Conservation (phyloP, 345 rosid species). For the Nephelium lappaceum region DNA sequence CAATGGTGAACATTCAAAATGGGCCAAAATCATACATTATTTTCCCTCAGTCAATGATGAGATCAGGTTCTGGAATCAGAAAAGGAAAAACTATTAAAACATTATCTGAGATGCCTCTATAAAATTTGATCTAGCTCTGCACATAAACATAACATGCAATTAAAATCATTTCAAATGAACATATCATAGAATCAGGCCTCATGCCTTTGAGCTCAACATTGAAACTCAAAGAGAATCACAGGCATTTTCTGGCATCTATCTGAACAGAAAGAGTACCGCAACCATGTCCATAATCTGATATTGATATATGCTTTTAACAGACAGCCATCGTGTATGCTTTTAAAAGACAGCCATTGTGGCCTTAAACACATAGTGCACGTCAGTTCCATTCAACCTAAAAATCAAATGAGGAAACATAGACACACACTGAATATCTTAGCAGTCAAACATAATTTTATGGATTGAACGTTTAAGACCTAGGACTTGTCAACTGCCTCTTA, state of each 20-base stretch:
- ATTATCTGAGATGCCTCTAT: neutral
- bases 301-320: neutral
- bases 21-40: neutral
- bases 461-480: neutral
- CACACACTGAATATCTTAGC: neutral
- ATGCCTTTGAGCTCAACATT: neutral
- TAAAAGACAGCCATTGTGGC: too few relatives aligned
- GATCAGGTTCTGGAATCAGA: neutral
- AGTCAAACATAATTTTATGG: neutral
- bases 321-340: neutral
- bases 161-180: conserved; percentile 3
- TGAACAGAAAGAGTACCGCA: neutral
- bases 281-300: neutral
- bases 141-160: neutral
- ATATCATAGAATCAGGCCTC: neutral
- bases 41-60: neutral
- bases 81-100: neutral
- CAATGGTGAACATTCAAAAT: neutral
- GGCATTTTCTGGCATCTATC: neutral
- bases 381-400: neutral
- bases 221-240: neutral
- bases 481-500: neutral
- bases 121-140: neutral
- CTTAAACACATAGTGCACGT: neutral
- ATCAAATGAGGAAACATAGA: neutral